phyloP scores from a whole-genome alignment of 331 rosid species.

The Phaseolus coccineus region DNA sequence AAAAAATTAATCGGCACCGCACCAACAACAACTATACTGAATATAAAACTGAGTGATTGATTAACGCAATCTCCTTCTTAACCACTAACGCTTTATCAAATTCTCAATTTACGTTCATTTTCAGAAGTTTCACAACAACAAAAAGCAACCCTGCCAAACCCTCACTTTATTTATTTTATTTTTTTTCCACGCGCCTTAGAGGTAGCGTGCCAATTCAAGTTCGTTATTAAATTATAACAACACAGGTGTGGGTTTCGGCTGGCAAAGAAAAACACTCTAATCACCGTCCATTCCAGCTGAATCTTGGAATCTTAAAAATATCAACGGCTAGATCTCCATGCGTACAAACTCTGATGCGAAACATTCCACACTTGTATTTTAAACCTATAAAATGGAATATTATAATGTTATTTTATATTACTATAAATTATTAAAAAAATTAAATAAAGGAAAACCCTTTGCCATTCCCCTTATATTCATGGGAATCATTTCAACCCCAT shows the following conservation, averaged over 20 bases:
- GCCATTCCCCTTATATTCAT: constrained; percentile 50
- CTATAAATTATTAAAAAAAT: neutral
- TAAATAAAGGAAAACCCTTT: constrained; percentile 21
- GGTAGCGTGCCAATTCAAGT: constrained; percentile 42
- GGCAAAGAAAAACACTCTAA: neutral
- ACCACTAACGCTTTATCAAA: constrained; percentile 8
- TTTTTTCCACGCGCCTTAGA: constrained; percentile 35
- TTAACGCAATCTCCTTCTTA: constrained; percentile 43
- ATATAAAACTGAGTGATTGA: constrained; percentile 21
- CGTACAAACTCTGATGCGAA: constrained; percentile 42
- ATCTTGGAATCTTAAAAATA: constrained; percentile 15
- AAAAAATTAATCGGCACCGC: neutral
- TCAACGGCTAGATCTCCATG: constrained; percentile 47
- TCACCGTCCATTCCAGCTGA: constrained; percentile 35
- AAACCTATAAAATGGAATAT: neutral
- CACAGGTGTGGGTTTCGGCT: constrained; percentile 35
- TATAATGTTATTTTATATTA: neutral
- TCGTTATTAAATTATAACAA: constrained; percentile 45
- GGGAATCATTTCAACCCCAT: constrained; percentile 54
- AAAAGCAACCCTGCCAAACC: constrained; percentile 1
- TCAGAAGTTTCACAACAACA: constrained; percentile 30
- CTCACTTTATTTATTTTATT: neutral
- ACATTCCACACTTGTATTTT: constrained; percentile 39
- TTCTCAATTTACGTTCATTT: constrained; percentile 16
- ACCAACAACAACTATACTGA: neutral